Conservation (phyloP, 1,284 basidiomycete genomes). For the Leucoagaricus sp. region DNA sequence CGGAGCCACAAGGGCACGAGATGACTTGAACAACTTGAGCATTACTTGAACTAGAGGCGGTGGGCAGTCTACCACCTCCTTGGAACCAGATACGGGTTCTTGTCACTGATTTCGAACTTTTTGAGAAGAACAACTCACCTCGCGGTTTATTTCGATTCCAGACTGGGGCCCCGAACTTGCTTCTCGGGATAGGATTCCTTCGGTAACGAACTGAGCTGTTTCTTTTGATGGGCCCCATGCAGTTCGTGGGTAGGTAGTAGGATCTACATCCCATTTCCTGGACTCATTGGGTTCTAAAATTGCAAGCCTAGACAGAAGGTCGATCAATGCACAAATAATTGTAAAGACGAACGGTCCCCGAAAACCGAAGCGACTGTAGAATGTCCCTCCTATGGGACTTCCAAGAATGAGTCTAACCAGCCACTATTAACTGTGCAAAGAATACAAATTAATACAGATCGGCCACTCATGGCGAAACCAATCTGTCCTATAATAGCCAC, state of each 20-base stretch:
- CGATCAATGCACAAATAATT: constrained; percentile 57
- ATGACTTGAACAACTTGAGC: constrained; percentile 45
- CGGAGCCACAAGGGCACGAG: constrained; percentile 57
- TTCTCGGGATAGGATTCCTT: background rate
- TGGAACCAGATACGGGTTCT: background rate
- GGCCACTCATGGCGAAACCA: constrained; percentile 71
- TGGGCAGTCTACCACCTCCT: constrained; percentile 1
- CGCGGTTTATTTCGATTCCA: background rate
- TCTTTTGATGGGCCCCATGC: constrained; percentile 14
- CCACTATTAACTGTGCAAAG: background rate
- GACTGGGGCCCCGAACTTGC: background rate
- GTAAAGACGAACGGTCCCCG: constrained; percentile 76
- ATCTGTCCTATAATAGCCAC: constrained; percentile 54
- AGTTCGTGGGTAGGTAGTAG: constrained; percentile 20
- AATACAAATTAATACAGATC: constrained; percentile 25
- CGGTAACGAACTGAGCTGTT: background rate
- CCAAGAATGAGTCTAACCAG: constrained; percentile 43
- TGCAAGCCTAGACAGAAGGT: constrained; percentile 63
- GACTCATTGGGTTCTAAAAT: constrained; percentile 67
- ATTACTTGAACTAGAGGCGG: constrained; percentile 11
- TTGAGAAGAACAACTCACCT: background rate
- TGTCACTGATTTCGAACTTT: background rate
- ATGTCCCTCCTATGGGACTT: constrained; percentile 71
- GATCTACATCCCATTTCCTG: constrained; percentile 52
- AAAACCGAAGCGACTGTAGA: constrained; percentile 71